Evolutionary conservation across 768 basidiomycete genomes (phyloP).

Genomic region (Suillus spraguei): DNA sequence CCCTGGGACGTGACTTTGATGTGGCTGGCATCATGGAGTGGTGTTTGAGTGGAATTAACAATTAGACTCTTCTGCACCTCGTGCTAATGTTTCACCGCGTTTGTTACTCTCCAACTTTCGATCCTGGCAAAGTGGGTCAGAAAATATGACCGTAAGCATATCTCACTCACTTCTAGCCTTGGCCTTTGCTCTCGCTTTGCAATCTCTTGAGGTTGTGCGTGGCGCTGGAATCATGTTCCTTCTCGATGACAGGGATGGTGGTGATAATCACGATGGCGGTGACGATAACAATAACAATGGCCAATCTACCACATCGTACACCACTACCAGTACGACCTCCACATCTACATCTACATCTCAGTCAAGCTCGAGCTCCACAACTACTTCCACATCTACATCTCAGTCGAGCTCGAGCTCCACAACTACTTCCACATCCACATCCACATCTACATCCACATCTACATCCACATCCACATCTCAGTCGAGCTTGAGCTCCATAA

Average conservation of each 20-base stretch:
- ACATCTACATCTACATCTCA: not conserved
- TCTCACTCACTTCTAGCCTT: slow-evolving; percentile 7
- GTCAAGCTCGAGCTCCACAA: not conserved
- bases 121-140: not conserved
- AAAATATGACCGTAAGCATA: slow-evolving; percentile 5
- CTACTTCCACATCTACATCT: not conserved
- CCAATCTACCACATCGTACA: slow-evolving; percentile 2
- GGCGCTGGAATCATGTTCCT: not conserved
- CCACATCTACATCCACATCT: not conserved
- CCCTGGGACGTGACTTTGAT: not conserved
- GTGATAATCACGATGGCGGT: not conserved
- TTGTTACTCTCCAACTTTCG: not conserved
- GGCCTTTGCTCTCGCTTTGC: slow-evolving; percentile 12
- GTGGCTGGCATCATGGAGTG: not conserved
- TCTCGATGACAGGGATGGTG: not conserved
- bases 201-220: not conserved
- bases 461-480: not conserved
- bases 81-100: not conserved
- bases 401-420: slow-evolving; percentile 7
- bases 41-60: not conserved
- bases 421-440: too few species aligned
- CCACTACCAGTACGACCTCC: not conserved
- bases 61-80: not conserved
- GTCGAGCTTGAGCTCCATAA: slow-evolving; percentile 7
- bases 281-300: not conserved